Percentiles rank a stretch among this genome's conserved stretches.
phyloP scores from a whole-genome alignment of 768 basidiomycete genomes.

The Calocera viscosa region DNA sequence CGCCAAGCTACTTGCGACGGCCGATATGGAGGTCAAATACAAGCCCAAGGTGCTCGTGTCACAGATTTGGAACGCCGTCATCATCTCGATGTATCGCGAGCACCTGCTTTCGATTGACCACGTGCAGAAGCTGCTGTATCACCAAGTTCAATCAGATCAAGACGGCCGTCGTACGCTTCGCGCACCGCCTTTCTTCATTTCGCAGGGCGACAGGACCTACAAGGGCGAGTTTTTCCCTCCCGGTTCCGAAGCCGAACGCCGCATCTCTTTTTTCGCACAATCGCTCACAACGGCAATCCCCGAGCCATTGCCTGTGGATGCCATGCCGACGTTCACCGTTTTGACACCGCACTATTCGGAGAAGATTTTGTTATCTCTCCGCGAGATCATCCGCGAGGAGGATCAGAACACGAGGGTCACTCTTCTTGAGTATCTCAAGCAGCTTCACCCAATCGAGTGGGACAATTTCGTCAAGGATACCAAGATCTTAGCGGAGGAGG shows the following conservation, averaged over 20 bases:
- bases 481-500: conserved; percentile 95
- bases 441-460: conserved; percentile 96
- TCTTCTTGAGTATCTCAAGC: conserved; percentile 93
- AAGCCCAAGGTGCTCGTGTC: conserved; percentile 99
- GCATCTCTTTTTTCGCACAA: conserved; percentile 98
- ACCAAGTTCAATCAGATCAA: conserved; percentile 84
- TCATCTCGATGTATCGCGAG: conserved; percentile 99
- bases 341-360: conserved; percentile 97
- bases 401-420: conserved; percentile 96
- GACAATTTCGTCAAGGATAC: conserved; percentile 99
- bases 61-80: conserved; percentile 99
- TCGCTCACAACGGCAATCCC: conserved; percentile 92
- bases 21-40: conserved; percentile 96
- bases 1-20: conserved; percentile 83
- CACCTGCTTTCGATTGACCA: conserved; percentile 98
- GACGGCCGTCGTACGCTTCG: conserved; percentile 84
- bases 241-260: conserved; percentile 89
- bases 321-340: conserved; percentile 99
- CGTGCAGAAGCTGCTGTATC: conserved; percentile 93
- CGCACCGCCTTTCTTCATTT: conserved; percentile 96
- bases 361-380: conserved; percentile 92
- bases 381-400: conserved; percentile 98
- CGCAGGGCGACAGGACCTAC: conserved; percentile 77
- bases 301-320: conserved; percentile 85
- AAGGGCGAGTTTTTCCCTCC: conserved; percentile 86